Evolutionary conservation across 176 grass and related monocot species (phyloP).

Genomic region (Hordeum vulgare): DNA sequence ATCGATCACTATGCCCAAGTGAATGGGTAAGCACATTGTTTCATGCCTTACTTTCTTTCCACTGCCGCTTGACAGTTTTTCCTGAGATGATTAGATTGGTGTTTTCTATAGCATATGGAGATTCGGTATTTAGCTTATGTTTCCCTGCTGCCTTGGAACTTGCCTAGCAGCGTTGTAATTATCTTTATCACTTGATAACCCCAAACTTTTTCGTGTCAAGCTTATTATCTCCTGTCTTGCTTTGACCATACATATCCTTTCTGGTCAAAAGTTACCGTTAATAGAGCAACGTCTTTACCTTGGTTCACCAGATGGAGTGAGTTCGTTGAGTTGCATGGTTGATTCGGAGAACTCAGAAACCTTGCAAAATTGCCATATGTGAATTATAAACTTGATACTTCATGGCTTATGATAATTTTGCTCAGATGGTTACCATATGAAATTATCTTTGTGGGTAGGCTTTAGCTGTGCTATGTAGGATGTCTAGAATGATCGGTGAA

Average conservation of each 20-base stretch:
- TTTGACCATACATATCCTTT: background rate
- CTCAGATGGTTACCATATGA: background rate
- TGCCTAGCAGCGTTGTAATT: background rate
- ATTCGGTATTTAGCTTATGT: background rate
- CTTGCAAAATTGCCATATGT: background rate
- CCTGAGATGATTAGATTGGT: background rate
- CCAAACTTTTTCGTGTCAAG: background rate
- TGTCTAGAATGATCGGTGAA: background rate
- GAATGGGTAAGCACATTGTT: constrained; percentile 65
- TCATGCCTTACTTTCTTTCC: background rate
- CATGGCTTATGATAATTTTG: background rate
- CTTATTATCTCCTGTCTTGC: background rate
- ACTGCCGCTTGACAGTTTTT: background rate
- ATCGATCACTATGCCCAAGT: constrained; percentile 73
- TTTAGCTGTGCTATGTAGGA: background rate
- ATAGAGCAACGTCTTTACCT: background rate
- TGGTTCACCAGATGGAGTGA: background rate
- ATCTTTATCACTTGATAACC: background rate
- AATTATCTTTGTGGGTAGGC: background rate
- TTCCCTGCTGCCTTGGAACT: background rate
- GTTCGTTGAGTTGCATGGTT: background rate
- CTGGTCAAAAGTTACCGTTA: background rate
- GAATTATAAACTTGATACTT: background rate
- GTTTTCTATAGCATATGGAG: background rate
- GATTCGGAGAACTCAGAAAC: background rate